phyloP scores from a whole-genome alignment of 768 basidiomycete genomes.

The Boletus eberwhitei region DNA sequence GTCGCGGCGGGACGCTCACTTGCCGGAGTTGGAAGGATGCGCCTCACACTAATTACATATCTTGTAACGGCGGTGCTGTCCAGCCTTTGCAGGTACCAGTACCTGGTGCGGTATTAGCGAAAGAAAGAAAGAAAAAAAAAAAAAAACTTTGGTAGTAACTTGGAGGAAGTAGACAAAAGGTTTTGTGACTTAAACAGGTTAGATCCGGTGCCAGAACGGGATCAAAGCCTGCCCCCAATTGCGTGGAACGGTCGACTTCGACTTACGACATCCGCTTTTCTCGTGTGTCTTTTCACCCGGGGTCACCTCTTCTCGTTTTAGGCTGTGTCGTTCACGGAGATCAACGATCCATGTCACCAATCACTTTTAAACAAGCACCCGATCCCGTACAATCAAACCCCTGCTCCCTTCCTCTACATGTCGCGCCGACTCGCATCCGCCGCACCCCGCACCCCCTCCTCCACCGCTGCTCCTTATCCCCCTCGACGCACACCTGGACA shows the following conservation, averaged over 20 bases:
- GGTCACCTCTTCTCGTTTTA: conserved; percentile 12
- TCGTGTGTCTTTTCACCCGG: conserved; percentile 34
- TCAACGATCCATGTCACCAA: conserved; percentile 23
- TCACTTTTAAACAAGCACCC: conserved; percentile 16
- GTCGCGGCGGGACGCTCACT: conserved; percentile 8
- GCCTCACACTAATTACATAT: too few relatives aligned
- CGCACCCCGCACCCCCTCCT: conserved; percentile 24
- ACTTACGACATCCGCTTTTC: conserved; percentile 36
- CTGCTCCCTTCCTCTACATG: conserved; percentile 41
- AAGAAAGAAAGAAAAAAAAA: too few relatives aligned
- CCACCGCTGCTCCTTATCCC: conserved; percentile 33
- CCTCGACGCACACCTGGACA: conserved; percentile 56
- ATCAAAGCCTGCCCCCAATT: conserved; percentile 26
- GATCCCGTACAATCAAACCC: conserved; percentile 24
- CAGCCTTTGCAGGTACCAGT: neutral
- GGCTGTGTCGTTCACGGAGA: conserved; percentile 17
- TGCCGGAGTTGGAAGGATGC: conserved; percentile 19
- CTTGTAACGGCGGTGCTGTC: neutral
- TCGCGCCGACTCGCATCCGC: conserved; percentile 50
- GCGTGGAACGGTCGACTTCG: conserved; percentile 28
- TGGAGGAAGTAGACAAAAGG: neutral
- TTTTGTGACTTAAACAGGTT: conserved; percentile 4
- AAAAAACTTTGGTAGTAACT: too few relatives aligned
- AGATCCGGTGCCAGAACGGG: conserved; percentile 13
- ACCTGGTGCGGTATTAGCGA: neutral